A percentile compares a stretch with the other conserved stretches of the same genome.
Conservation (phyloP, 2,329 filamentous ascomycete genomes). For the Monilinia fructigena region DNA sequence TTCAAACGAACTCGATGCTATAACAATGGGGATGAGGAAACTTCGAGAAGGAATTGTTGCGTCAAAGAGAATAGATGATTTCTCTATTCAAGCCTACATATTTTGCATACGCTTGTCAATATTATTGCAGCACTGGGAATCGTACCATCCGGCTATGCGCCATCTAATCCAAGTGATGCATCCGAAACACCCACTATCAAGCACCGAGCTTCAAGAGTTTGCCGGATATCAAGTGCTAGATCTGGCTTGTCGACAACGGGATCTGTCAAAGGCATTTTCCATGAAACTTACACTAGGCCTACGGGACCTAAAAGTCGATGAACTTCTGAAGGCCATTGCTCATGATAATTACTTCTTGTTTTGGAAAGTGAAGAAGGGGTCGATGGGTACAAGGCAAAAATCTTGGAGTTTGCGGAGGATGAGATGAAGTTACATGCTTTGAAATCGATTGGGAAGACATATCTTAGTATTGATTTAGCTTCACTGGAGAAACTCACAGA, state of each 20-base stretch:
- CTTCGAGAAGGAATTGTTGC: conserved; percentile 87
- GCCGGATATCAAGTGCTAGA: conserved; percentile 81
- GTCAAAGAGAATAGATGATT: conserved; percentile 71
- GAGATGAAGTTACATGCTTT: conserved; percentile 73
- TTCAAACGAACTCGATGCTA: conserved; percentile 37
- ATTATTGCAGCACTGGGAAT: conserved; percentile 76
- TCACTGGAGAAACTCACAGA: conserved; percentile 70
- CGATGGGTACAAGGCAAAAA: conserved; percentile 73
- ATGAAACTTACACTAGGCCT: conserved; percentile 62
- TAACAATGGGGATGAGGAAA: conserved; percentile 85
- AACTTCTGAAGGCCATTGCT: conserved; percentile 66
- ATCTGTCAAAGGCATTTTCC: conserved; percentile 71
- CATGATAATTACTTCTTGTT: conserved; percentile 83
- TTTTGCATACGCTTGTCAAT: conserved; percentile 87
- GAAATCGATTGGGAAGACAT: conserved; percentile 82
- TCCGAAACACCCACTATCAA: conserved; percentile 62
- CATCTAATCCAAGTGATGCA: conserved; percentile 76
- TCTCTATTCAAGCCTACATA: conserved; percentile 85
- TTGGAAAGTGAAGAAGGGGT: conserved; percentile 67
- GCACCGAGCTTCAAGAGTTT: conserved; percentile 74
- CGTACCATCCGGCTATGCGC: conserved; percentile 83
- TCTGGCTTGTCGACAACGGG: conserved; percentile 76
- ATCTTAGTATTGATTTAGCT: conserved; percentile 66
- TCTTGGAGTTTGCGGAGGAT: conserved; percentile 80
- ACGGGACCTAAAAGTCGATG: conserved; percentile 66